Conservation (phyloP, 2,329 filamentous ascomycete genomes). For the Hypoxylon rubiginosum region DNA sequence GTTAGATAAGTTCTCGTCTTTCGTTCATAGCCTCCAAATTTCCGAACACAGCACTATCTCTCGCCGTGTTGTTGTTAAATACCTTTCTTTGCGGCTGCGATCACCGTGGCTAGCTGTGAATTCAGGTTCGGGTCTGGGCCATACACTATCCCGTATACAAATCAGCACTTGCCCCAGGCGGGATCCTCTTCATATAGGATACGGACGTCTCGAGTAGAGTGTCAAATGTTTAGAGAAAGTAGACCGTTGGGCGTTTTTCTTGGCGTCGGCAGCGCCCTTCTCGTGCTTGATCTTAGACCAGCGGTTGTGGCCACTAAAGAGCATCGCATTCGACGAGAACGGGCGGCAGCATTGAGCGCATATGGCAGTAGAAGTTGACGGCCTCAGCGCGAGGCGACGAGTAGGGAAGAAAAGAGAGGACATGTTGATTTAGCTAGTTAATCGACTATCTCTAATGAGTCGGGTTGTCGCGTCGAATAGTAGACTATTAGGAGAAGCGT, state of each 20-base stretch:
- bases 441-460: neutral
- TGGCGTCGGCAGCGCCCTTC: conserved; percentile 87
- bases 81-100: conserved; percentile 84
- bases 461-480: neutral
- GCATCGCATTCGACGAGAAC: conserved; percentile 60
- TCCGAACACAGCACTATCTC: neutral
- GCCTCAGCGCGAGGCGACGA: conserved; percentile 26
- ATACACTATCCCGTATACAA: conserved; percentile 67
- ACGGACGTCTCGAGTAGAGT: conserved; percentile 78
- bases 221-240: conserved; percentile 79
- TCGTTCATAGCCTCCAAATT: conserved; percentile 37
- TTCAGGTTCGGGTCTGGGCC: conserved; percentile 82
- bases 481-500: neutral
- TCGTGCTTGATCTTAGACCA: conserved; percentile 98
- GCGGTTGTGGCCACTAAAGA: conserved; percentile 82
- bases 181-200: conserved; percentile 5
- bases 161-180: conserved; percentile 27
- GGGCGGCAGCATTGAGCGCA: conserved; percentile 64
- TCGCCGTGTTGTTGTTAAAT: conserved; percentile 40
- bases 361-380: conserved; percentile 44
- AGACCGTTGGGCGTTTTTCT: conserved; percentile 79
- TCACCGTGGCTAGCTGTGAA: conserved; percentile 78
- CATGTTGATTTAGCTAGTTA: conserved; percentile 30
- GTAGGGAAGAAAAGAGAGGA: conserved; percentile 34
- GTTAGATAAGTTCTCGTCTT: conserved; percentile 31